Percentiles rank a stretch among this genome's conserved stretches.
phyloP scores from a whole-genome alignment of 352 stramenopile species.

The Pythium scleroteichum region DNA sequence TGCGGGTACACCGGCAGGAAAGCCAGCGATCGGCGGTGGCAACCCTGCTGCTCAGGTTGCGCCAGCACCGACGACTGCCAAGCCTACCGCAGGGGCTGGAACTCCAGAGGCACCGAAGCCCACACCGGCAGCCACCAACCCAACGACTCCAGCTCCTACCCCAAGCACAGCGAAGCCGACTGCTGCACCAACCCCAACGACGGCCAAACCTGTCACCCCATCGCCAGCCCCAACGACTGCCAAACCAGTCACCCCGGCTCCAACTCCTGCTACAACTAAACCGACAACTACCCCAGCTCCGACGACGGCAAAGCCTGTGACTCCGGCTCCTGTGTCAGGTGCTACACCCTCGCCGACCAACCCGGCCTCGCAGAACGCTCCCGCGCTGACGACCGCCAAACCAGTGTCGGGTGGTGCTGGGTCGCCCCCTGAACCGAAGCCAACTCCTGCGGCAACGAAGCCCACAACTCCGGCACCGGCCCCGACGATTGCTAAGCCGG shows the following conservation, averaged over 20 bases:
- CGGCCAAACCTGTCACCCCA: constrained; percentile 6
- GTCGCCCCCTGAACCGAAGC: background rate
- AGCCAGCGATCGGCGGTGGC: too few species aligned
- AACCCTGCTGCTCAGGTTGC: background rate
- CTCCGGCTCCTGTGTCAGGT: too few species aligned
- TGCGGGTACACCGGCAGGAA: background rate
- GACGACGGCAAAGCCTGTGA: constrained; percentile 2
- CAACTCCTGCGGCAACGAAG: background rate
- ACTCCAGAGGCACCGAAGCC: background rate
- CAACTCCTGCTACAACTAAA: constrained; percentile 2
- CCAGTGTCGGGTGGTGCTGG: background rate
- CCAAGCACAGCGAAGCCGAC: constrained; percentile 3
- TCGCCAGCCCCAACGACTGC: background rate
- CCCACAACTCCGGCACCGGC: background rate
- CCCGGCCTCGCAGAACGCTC: background rate
- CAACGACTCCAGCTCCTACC: constrained; percentile 1
- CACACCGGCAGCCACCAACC: too few species aligned
- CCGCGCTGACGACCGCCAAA: background rate
- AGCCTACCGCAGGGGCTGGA: background rate
- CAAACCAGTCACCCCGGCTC: constrained; percentile 7
- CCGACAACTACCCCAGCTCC: background rate
- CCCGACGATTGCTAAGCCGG: constrained; percentile 2
- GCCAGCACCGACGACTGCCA: constrained; percentile 1
- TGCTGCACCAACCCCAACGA: background rate
- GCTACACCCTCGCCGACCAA: too few species aligned